Evolutionary conservation across 1,139 yeast genomes (phyloP).

Genomic region (Nakaseomyces kungkrabaensis): DNA sequence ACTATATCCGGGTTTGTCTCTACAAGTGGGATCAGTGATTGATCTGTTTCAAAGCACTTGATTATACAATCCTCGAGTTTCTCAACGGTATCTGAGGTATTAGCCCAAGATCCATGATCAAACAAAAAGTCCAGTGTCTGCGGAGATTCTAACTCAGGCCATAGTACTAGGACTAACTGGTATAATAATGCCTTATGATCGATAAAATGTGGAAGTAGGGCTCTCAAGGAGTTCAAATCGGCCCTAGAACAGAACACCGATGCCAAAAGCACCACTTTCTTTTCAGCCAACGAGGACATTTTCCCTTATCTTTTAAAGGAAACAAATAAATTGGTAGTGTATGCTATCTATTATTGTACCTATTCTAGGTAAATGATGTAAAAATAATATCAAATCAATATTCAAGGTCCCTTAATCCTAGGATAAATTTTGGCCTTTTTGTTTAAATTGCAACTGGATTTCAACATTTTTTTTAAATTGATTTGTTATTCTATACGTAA

Average conservation of each 20-base stretch:
- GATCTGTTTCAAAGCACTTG: constrained; percentile 13
- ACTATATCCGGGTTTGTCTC: constrained; percentile 17
- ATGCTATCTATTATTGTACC: no score
- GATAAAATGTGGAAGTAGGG: background rate
- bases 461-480: no score
- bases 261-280: background rate
- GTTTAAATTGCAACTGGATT: no score
- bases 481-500: no score
- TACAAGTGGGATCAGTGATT: constrained; percentile 15
- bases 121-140: constrained; percentile 13
- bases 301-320: no score
- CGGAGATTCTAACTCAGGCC: constrained; percentile 28
- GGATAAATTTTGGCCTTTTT: no score
- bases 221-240: background rate
- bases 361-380: background rate
- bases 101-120: background rate
- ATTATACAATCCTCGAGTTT: constrained; percentile 12
- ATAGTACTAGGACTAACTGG: constrained; percentile 20
- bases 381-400: no score
- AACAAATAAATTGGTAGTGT: no score
- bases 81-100: background rate
- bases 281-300: background rate
- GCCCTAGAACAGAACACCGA: constrained; percentile 1
- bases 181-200: background rate
- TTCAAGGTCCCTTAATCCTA: no score